Evolutionary conservation across 139 green algal genomes (phyloP), one percentile per base, ranked within the genome.

Genomic region (Coccomyxa sp.): DNA sequence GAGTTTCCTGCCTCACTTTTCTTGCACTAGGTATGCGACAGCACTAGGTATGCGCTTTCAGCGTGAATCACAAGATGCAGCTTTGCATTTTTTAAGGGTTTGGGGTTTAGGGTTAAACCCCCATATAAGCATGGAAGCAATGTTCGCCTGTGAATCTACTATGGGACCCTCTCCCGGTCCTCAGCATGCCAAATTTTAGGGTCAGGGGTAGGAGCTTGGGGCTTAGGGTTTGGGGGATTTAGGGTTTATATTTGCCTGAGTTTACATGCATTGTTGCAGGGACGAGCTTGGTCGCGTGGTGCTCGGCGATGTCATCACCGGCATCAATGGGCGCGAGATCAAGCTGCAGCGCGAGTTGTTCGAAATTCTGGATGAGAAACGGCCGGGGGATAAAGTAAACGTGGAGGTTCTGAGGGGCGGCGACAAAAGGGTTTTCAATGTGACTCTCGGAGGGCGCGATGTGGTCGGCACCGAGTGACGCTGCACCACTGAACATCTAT

Each of bases 231-330:
- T 71, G 7, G 38, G 38, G 63, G 1, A 28, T 14, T 71, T 68
- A 68, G 15, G 16, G 15, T 16, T 68, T 68, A 14, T 68, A 16
- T 14, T 16, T 68, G 60, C 60, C 14, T 16, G 16, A 68, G 15
- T 16, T 16, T 16, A 68, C 60, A 68, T 68, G 18, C 18, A 71
- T 15, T 21, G 18, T n/a, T 71, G 57, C 81, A 88, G 87, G 23
- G 89, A 91, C 60, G 87, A 45, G 0, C 82, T 57, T 38, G 91
- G 90, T 11, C 79, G 86, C 7, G 45, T 93, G 38, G 58, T 90
- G 0, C 57, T 95, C 59, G 88, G 90, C 13, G 91, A 94, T 78
- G 80, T 95, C 30, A 90, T 95, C 60, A 85, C 89, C 7, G 86
- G 83, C 28, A 82, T 95, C 27, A 88, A 91, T 28, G 90, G 89